Conservation (phyloP, 192 early-diverging fungal genomes). For the Funneliformis mosseae region DNA sequence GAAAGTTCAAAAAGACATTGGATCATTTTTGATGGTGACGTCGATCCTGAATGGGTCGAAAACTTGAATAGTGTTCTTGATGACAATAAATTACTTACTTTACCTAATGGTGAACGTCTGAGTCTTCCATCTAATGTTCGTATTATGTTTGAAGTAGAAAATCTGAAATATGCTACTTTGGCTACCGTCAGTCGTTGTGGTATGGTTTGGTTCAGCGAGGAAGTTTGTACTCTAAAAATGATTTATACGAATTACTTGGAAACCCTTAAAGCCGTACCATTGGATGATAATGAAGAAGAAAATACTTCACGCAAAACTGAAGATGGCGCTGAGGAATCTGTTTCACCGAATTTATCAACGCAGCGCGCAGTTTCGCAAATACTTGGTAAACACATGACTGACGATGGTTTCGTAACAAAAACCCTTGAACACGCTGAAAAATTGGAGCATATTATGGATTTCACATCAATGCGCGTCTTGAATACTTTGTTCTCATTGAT, state of each 20-base stretch:
- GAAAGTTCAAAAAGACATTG: slow-evolving; percentile 94
- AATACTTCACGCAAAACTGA: slow-evolving; percentile 45
- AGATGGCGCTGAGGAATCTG: slow-evolving; percentile 47
- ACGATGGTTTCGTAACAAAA: slow-evolving; percentile 74
- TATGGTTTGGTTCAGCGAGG: slow-evolving; percentile 99
- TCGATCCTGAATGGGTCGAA: slow-evolving; percentile 99
- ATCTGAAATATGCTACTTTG: slow-evolving; percentile 94
- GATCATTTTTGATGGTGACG: slow-evolving; percentile 99
- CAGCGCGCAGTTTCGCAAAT: slow-evolving; percentile 80
- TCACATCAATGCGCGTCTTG: slow-evolving; percentile 82
- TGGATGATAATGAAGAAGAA: slow-evolving; percentile 85
- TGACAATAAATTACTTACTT: slow-evolving; percentile 95
- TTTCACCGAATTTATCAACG: slow-evolving; percentile 63
- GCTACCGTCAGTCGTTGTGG: slow-evolving; percentile 99
- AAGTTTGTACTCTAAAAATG: slow-evolving; percentile 82
- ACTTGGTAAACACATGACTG: slow-evolving; percentile 69
- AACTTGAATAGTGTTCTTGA: slow-evolving; percentile 94
- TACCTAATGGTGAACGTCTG: slow-evolving; percentile 98
- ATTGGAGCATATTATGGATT: slow-evolving; percentile 98
- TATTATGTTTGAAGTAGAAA: slow-evolving; percentile 99
- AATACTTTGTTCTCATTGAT: slow-evolving; percentile 89
- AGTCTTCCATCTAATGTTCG: slow-evolving; percentile 93
- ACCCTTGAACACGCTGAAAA: slow-evolving; percentile 67
- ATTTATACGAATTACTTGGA: slow-evolving; percentile 81
- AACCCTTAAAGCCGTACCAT: slow-evolving; percentile 66